A percentile compares a stretch with the other conserved stretches of the same genome.
Evolutionary conservation across 768 basidiomycete genomes (phyloP).

Genomic region (Suillus spraguei): DNA sequence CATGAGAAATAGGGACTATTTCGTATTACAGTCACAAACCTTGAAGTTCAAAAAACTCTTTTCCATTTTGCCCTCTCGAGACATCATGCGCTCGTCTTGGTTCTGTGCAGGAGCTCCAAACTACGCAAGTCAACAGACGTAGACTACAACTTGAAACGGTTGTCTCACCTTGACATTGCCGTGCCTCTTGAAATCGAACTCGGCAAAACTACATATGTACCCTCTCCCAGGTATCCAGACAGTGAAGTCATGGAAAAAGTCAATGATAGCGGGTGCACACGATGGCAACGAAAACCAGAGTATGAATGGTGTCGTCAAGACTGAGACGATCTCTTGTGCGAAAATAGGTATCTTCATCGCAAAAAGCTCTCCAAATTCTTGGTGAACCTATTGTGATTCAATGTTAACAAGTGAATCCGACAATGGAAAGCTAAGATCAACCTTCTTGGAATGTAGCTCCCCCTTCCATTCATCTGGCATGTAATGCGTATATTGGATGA

Average conservation of each 20-base stretch:
- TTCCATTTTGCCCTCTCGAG: conserved; percentile 98
- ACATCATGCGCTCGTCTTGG: conserved; percentile 74
- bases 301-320: conserved; percentile 92
- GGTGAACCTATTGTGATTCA: conserved; percentile 63
- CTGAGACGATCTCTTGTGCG: conserved; percentile 84
- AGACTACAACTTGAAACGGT: not conserved
- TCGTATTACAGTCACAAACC: conserved; percentile 33
- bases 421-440: conserved; percentile 31
- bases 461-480: conserved; percentile 94
- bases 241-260: conserved; percentile 98
- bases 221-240: conserved; percentile 96
- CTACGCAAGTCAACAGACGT: conserved; percentile 38
- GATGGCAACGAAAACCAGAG: conserved; percentile 90
- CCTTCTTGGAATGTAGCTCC: conserved; percentile 86
- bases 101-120: conserved; percentile 82
- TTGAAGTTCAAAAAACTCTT: conserved; percentile 97
- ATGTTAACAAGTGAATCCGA: conserved; percentile 4
- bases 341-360: conserved; percentile 91
- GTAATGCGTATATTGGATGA: conserved; percentile 93
- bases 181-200: conserved; percentile 95
- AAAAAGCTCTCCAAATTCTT: conserved; percentile 90
- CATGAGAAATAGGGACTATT: not conserved
- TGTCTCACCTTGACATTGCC: conserved; percentile 81
- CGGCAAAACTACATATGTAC: conserved; percentile 97
- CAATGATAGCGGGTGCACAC: conserved; percentile 89